Conservation (phyloP, 768 basidiomycete genomes). For the Rhodotorula taiwanensis region DNA sequence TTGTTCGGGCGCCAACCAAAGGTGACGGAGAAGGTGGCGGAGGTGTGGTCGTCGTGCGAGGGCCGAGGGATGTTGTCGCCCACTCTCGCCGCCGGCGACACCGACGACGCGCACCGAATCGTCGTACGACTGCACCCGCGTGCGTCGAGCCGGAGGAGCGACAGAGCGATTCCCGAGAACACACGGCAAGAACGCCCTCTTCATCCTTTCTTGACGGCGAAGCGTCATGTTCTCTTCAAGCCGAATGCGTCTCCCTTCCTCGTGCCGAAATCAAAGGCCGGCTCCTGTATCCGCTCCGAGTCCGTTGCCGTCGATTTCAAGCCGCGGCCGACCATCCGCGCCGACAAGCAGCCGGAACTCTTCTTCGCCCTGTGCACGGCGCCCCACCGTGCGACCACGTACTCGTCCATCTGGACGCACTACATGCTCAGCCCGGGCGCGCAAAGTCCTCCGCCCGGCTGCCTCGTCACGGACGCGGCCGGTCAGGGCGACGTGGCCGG, state of each 20-base stretch:
- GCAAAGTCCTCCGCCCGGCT: constrained; percentile 9
- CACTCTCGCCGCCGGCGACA: too few relatives aligned
- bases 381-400: constrained; percentile 17
- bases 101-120: constrained; percentile 11
- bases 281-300: neutral
- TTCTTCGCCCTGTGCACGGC: constrained; percentile 30
- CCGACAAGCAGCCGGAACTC: constrained; percentile 1
- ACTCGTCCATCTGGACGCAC: constrained; percentile 13
- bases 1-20: neutral
- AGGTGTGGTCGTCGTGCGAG: neutral
- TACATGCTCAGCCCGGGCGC: constrained; percentile 7
- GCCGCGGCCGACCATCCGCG: neutral
- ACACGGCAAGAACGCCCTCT: constrained; percentile 4
- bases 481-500: constrained; percentile 7
- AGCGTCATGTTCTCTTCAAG: constrained; percentile 5
- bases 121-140: neutral
- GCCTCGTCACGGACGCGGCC: constrained; percentile 28
- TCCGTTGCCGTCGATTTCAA: neutral
- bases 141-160: too few relatives aligned
- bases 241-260: neutral
- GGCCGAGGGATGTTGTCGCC: too few relatives aligned
- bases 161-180: constrained; percentile 10
- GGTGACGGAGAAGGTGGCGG: neutral
- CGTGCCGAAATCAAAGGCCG: too few relatives aligned
- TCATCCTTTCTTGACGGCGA: constrained; percentile 5